Conservation (phyloP, 2,329 filamentous ascomycete species). For the Colletotrichum australisinense region DNA sequence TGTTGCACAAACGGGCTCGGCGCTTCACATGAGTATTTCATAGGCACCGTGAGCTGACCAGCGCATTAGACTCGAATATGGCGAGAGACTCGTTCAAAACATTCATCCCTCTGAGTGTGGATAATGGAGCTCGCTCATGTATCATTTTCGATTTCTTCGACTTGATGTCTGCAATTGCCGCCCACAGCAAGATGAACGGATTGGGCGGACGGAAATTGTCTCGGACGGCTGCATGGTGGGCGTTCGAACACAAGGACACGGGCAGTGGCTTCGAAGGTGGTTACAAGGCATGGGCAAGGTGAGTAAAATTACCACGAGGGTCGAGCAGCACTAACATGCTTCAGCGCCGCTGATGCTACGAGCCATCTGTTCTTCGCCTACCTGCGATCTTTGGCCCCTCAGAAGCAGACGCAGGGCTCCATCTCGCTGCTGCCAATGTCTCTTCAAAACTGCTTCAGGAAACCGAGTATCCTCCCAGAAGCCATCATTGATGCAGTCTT, state of each 20-base stretch:
- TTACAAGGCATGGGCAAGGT: slow-evolving; percentile 89
- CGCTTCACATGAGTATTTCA: not conserved
- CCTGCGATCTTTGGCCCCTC: slow-evolving; percentile 88
- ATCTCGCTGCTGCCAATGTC: slow-evolving; percentile 91
- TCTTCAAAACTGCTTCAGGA: slow-evolving; percentile 89
- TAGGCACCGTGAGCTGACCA: slow-evolving; percentile 9
- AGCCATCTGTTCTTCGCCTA: slow-evolving; percentile 99
- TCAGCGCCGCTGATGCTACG: slow-evolving; percentile 90
- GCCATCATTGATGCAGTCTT: slow-evolving; percentile 80
- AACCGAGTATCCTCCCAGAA: slow-evolving; percentile 90
- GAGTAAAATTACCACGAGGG: slow-evolving; percentile 45
- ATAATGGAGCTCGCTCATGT: slow-evolving; percentile 83
- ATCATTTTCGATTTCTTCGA: slow-evolving; percentile 99
- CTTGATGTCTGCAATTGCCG: slow-evolving; percentile 88
- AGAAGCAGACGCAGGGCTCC: slow-evolving; percentile 77
- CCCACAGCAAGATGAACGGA: slow-evolving; percentile 92
- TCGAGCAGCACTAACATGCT: slow-evolving; percentile 43
- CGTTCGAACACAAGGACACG: slow-evolving; percentile 89
- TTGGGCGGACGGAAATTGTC: slow-evolving; percentile 94
- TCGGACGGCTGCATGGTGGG: slow-evolving; percentile 97
- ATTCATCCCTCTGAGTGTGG: slow-evolving; percentile 93
- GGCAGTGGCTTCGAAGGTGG: slow-evolving; percentile 94
- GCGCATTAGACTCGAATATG: slow-evolving; percentile 81
- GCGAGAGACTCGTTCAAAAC: slow-evolving; percentile 95
- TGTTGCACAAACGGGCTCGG: slow-evolving; percentile 33